A percentile compares a stretch with the other conserved stretches of the same genome.
These are phyloP conservation scores for Malassezia vespertilionis DNA, from an alignment of 1,284 basidiomycete species.

Conservation along the genomic window DNA sequence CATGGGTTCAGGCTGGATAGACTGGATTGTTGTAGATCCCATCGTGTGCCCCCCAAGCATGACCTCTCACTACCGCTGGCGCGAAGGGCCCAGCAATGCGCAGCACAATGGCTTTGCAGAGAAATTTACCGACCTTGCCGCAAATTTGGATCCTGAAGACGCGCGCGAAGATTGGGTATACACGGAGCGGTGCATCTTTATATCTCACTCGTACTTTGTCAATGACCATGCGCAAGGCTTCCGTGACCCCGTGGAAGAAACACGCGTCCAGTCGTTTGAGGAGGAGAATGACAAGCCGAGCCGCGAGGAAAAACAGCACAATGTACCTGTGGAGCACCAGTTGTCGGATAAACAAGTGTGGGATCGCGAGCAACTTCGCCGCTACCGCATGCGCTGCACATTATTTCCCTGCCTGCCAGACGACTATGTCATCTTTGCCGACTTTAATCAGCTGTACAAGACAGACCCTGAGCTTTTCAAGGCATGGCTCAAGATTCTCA, in stretches of 20 bases:
- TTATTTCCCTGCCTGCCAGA: constrained; percentile 51
- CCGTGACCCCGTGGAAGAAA: constrained; percentile 20
- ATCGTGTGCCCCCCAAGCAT: constrained; percentile 54
- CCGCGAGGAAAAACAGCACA: background rate
- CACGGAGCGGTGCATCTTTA: constrained; percentile 48
- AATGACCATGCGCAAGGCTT: constrained; percentile 58
- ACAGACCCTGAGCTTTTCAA: constrained; percentile 52
- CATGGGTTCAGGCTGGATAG: constrained; percentile 56
- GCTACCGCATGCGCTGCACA: constrained; percentile 50
- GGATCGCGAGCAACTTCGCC: constrained; percentile 52
- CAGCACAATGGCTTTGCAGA: background rate
- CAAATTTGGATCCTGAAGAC: constrained; percentile 54
- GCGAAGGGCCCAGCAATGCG: constrained; percentile 14
- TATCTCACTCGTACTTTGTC: constrained; percentile 57
- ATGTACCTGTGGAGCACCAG: constrained; percentile 8
- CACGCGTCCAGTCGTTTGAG: constrained; percentile 5
- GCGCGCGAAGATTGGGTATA: constrained; percentile 54
- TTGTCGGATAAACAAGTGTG: constrained; percentile 48
- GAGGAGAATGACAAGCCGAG: constrained; percentile 3
- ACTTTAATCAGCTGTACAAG: constrained; percentile 56
- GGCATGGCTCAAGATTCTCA: constrained; percentile 55
- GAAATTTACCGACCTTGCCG: constrained; percentile 48
- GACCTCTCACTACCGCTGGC: constrained; percentile 50
- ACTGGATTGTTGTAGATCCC: constrained; percentile 56
- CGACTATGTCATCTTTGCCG: constrained; percentile 54